phyloP scores from a whole-genome alignment of 179 eudicot species.

The Pouteria campechiana region DNA sequence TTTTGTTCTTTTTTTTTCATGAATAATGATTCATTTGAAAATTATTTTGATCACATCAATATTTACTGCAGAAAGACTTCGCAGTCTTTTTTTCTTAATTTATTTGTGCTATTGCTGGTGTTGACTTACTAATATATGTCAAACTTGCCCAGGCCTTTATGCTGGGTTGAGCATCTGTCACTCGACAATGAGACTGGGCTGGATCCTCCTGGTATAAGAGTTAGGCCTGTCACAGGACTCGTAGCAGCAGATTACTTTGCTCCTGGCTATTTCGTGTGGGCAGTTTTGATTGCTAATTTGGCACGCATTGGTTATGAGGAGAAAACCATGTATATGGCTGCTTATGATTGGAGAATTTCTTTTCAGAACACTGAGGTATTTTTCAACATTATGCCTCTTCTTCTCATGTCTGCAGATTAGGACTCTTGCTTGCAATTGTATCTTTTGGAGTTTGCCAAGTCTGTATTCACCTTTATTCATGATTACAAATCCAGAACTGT shows the following conservation, averaged over 20 bases:
- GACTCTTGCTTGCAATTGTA: neutral
- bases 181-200: conserved; percentile 93
- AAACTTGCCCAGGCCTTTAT: conserved; percentile 92
- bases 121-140: no score
- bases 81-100: no score
- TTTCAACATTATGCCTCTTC: neutral
- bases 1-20: no score
- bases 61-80: no score
- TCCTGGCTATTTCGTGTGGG: conserved; percentile 97
- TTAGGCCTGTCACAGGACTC: conserved; percentile 87
- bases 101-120: no score
- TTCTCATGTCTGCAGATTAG: neutral
- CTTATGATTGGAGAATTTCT: conserved; percentile 93
- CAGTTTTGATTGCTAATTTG: conserved; percentile 90
- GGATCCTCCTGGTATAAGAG: conserved; percentile 78
- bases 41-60: no score
- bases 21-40: no score
- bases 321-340: conserved; percentile 97
- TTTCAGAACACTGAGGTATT: conserved; percentile 92
- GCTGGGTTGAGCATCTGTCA: conserved; percentile 97
- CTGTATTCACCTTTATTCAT: no score
- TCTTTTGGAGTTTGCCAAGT: neutral
- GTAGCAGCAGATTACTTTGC: conserved; percentile 99
- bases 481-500: no score
- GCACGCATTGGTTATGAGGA: conserved; percentile 96